phyloP scores from a whole-genome alignment of 176 grass and related monocot genomes.

The Paspalum notatum region DNA sequence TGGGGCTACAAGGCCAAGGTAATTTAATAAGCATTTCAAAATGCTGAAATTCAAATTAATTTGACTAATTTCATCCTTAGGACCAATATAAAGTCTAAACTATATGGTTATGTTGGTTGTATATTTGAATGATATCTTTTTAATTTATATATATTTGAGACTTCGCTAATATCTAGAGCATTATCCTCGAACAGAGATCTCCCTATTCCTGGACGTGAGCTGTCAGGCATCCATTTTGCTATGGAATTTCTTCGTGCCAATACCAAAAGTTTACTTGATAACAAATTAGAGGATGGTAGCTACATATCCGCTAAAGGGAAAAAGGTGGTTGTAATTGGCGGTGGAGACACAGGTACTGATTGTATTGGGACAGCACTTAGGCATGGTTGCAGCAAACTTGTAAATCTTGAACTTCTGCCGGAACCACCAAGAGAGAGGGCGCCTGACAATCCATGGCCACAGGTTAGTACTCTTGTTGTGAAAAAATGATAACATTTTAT shows the following conservation, averaged over 20 bases:
- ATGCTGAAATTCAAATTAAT: neutral
- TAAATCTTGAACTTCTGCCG: conserved; percentile 60
- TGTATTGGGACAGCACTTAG: conserved; percentile 67
- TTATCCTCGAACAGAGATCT: conserved; percentile 58
- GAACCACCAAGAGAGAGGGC: conserved; percentile 53
- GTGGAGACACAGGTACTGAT: conserved; percentile 74
- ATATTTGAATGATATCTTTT: neutral
- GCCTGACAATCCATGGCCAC: conserved; percentile 66
- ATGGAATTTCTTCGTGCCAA: conserved; percentile 76
- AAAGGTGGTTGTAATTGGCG: conserved; percentile 68
- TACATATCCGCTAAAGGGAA: conserved; percentile 65
- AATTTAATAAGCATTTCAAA: conserved; percentile 11
- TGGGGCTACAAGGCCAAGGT: conserved; percentile 69
- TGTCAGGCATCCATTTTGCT: conserved; percentile 63
- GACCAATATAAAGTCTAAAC: neutral
- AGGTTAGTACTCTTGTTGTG: conserved; percentile 34
- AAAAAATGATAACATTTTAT: neutral
- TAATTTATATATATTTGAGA: neutral
- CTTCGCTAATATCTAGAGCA: conserved; percentile 26
- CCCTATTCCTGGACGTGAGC: conserved; percentile 56
- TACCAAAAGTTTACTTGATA: conserved; percentile 68
- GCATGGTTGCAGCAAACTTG: conserved; percentile 52
- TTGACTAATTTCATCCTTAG: neutral
- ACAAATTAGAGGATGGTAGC: conserved; percentile 54
- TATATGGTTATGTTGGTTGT: neutral